Evolutionary conservation across 768 basidiomycete genomes (phyloP).

Genomic region (Tricholoma flavovirens): DNA sequence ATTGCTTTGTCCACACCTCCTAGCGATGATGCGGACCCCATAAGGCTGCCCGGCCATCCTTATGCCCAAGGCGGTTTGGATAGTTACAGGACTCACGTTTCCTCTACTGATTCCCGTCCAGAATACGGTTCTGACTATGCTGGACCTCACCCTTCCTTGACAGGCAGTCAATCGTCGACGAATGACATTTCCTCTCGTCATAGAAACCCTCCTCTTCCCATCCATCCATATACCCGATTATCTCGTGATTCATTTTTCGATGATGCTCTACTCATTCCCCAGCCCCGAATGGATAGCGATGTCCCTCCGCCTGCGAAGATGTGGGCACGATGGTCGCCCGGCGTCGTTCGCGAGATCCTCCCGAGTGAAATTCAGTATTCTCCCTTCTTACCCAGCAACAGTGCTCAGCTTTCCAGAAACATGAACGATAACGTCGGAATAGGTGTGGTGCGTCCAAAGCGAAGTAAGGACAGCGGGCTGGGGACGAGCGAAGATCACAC

Average conservation of each 20-base stretch:
- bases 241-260: slow-evolving; percentile 30
- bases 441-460: slow-evolving; percentile 36
- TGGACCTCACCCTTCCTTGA: slow-evolving; percentile 23
- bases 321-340: slow-evolving; percentile 47
- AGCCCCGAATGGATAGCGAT: slow-evolving; percentile 29
- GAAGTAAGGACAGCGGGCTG: slow-evolving; percentile 38
- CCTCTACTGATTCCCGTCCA: slow-evolving; percentile 4
- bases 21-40: slow-evolving; percentile 20
- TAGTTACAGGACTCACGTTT: slow-evolving; percentile 15
- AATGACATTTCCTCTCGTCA: slow-evolving; percentile 28
- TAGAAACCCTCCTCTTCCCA: slow-evolving; percentile 32
- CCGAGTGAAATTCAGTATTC: slow-evolving; percentile 44
- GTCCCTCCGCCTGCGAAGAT: slow-evolving; percentile 40
- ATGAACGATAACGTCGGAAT: slow-evolving; percentile 52
- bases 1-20: slow-evolving; percentile 34
- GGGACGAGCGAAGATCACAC: slow-evolving; percentile 41
- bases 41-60: slow-evolving; percentile 38
- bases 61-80: slow-evolving; percentile 42
- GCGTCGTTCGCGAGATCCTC: slow-evolving; percentile 38
- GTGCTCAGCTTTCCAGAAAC: slow-evolving; percentile 21
- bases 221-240: slow-evolving; percentile 40
- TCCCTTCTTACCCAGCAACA: slow-evolving; percentile 28
- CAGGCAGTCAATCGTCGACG: slow-evolving; percentile 5
- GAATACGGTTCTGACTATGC: slow-evolving; percentile 25
- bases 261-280: slow-evolving; percentile 26